phyloP scores from a whole-genome alignment of 2,329 filamentous ascomycete species.

The Drechmeria coniospora region DNA sequence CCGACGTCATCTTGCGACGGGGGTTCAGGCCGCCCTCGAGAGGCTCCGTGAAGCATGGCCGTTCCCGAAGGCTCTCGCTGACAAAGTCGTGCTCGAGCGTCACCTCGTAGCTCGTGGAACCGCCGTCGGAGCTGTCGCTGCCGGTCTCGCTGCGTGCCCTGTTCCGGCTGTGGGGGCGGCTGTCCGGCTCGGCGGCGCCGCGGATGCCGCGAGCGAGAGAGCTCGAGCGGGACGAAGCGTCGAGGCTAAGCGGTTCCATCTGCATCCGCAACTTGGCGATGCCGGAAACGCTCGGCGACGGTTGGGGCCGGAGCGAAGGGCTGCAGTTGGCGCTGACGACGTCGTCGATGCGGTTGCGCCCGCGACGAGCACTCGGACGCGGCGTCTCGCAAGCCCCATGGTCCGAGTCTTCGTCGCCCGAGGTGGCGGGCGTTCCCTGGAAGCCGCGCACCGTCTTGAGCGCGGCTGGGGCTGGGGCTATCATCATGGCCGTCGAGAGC shows the following conservation, averaged over 20 bases:
- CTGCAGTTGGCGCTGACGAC: constrained; percentile 49
- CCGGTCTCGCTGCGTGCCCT: constrained; percentile 35
- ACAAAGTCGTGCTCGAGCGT: constrained; percentile 73
- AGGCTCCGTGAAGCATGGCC: constrained; percentile 25
- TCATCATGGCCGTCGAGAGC: constrained; percentile 20
- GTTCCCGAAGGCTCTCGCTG: constrained; percentile 43
- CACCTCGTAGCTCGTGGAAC: constrained; percentile 67
- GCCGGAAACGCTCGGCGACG: constrained; percentile 47
- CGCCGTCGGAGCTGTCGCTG: constrained; percentile 50
- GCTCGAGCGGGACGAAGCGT: constrained; percentile 36
- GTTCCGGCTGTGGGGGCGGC: constrained; percentile 38
- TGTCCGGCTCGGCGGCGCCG: constrained; percentile 41
- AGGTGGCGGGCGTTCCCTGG: constrained; percentile 34
- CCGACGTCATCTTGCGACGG: constrained; percentile 72
- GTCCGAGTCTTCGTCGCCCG: constrained; percentile 44
- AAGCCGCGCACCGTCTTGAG: constrained; percentile 43
- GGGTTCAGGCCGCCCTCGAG: constrained; percentile 39
- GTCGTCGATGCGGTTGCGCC: constrained; percentile 32
- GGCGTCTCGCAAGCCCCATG: constrained; percentile 23
- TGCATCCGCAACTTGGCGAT: constrained; percentile 73
- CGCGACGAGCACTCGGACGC: constrained; percentile 21
- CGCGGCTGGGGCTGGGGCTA: constrained; percentile 31
- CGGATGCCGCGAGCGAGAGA: constrained; percentile 38
- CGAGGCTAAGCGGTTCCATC: constrained; percentile 62
- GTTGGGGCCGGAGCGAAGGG: constrained; percentile 36